Conservation (phyloP, 75 land plant genomes). For the Pinus taeda region DNA sequence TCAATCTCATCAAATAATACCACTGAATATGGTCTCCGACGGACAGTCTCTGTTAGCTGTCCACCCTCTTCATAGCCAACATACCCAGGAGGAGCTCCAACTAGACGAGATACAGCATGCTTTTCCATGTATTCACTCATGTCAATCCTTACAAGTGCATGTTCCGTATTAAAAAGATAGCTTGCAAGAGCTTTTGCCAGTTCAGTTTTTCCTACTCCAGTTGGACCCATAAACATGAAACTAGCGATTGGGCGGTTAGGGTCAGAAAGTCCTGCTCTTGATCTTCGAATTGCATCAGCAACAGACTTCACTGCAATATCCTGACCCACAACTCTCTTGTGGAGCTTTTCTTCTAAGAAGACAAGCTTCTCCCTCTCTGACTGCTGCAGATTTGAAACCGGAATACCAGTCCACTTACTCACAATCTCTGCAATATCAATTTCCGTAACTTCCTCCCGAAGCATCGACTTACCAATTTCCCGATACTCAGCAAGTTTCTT, state of each 20-base stretch:
- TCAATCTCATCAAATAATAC: slow-evolving; percentile 97
- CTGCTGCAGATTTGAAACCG: slow-evolving; percentile 50
- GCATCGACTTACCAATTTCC: slow-evolving; percentile 34
- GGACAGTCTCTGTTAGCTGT: slow-evolving; percentile 85
- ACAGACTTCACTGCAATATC: slow-evolving; percentile 55
- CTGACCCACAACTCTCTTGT: slow-evolving; percentile 60
- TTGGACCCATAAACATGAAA: slow-evolving; percentile 87
- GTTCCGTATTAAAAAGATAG: slow-evolving; percentile 72
- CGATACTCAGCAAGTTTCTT: slow-evolving; percentile 31
- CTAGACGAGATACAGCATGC: slow-evolving; percentile 81
- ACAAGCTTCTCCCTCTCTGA: slow-evolving; percentile 58
- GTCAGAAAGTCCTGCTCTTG: slow-evolving; percentile 52
- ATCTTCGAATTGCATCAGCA: slow-evolving; percentile 53
- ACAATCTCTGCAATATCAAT: slow-evolving; percentile 64
- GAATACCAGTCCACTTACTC: slow-evolving; percentile 71
- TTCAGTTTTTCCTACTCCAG: slow-evolving; percentile 89
- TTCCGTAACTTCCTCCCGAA: slow-evolving; percentile 48
- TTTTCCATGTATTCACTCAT: slow-evolving; percentile 99
- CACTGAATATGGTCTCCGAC: slow-evolving; percentile 91
- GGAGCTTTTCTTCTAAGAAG: slow-evolving; percentile 41
- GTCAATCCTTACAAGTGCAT: slow-evolving; percentile 76
- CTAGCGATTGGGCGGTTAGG: slow-evolving; percentile 59
- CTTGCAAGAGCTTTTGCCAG: slow-evolving; percentile 78
- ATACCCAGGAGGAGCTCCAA: slow-evolving; percentile 96
- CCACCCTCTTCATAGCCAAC: slow-evolving; percentile 97